phyloP scores from a whole-genome alignment of 495 filamentous ascomycete species.

The Neurospora sp. region DNA sequence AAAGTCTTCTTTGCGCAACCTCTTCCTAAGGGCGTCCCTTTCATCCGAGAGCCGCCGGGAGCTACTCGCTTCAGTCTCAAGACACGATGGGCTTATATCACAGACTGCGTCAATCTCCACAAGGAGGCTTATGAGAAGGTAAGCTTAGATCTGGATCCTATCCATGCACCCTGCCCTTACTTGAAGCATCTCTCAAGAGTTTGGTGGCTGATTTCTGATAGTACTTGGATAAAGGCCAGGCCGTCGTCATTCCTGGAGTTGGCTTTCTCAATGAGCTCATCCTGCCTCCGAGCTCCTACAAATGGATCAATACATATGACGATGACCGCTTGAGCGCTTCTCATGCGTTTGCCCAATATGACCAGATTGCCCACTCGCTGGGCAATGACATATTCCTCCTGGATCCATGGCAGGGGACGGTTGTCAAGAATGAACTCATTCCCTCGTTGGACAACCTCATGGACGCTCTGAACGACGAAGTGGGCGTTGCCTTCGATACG shows the following conservation, averaged over 20 bases:
- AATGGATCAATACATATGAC: constrained; percentile 13
- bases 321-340: constrained; percentile 7
- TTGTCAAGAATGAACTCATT: constrained; percentile 17
- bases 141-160: neutral
- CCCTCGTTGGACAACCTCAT: constrained; percentile 9
- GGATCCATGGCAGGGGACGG: constrained; percentile 9
- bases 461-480: constrained; percentile 12
- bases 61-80: constrained; percentile 14
- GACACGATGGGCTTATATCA: constrained; percentile 1
- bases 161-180: neutral
- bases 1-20: constrained; percentile 8
- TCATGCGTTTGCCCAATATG: constrained; percentile 3
- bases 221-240: constrained; percentile 24
- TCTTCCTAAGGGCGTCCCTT: constrained; percentile 14
- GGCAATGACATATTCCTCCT: constrained; percentile 1
- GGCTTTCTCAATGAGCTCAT: constrained; percentile 26
- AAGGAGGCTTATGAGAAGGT: constrained; percentile 21
- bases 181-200: neutral
- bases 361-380: constrained; percentile 8
- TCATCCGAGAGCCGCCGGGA: constrained; percentile 13
- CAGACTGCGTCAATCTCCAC: constrained; percentile 12
- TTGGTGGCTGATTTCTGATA: neutral
- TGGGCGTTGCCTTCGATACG: constrained; percentile 12
- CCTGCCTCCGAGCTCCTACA: constrained; percentile 8
- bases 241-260: constrained; percentile 26